A percentile compares a stretch with the other conserved stretches of the same genome.
Evolutionary conservation across 2,329 filamentous ascomycete genomes (phyloP).

Genomic region (Colletotrichum falcatum): DNA sequence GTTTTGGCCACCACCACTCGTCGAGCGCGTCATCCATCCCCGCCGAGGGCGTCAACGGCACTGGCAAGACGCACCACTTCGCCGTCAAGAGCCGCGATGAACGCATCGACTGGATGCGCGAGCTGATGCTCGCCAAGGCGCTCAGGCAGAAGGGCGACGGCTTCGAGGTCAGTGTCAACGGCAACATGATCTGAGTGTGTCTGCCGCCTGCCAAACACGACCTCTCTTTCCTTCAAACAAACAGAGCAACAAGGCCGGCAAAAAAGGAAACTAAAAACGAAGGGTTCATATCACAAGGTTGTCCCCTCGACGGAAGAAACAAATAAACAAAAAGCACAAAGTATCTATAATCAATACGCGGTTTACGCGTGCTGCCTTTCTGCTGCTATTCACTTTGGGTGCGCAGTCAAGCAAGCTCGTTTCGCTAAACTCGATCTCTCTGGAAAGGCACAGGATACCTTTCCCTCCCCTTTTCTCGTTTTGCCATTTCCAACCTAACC

Average conservation of each 20-base stretch:
- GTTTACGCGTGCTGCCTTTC: conserved; percentile 27
- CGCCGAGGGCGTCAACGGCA: conserved; percentile 66
- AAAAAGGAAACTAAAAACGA: not conserved
- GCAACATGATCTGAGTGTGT: conserved; percentile 73
- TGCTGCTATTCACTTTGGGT: conserved; percentile 30
- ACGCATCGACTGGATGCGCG: conserved; percentile 96
- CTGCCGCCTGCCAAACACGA: conserved; percentile 6
- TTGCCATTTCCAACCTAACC: conserved; percentile 37
- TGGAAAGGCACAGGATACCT: conserved; percentile 25
- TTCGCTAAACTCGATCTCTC: conserved; percentile 1
- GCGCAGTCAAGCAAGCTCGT: conserved; percentile 4
- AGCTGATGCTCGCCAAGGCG: conserved; percentile 91
- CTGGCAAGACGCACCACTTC: conserved; percentile 92
- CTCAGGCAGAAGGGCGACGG: conserved; percentile 86
- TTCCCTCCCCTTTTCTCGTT: conserved; percentile 35
- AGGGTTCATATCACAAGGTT: not conserved
- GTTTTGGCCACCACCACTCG: conserved; percentile 24
- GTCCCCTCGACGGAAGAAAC: not conserved
- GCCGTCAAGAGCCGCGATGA: conserved; percentile 89
- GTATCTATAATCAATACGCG: conserved; percentile 2
- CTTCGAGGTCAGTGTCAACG: conserved; percentile 85
- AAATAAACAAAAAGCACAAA: not conserved
- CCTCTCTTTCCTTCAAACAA: conserved; percentile 5
- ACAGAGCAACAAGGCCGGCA: not conserved
- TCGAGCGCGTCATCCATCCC: conserved; percentile 47